Conservation (phyloP, 139 green algal genomes). For the Volvox africanus region DNA sequence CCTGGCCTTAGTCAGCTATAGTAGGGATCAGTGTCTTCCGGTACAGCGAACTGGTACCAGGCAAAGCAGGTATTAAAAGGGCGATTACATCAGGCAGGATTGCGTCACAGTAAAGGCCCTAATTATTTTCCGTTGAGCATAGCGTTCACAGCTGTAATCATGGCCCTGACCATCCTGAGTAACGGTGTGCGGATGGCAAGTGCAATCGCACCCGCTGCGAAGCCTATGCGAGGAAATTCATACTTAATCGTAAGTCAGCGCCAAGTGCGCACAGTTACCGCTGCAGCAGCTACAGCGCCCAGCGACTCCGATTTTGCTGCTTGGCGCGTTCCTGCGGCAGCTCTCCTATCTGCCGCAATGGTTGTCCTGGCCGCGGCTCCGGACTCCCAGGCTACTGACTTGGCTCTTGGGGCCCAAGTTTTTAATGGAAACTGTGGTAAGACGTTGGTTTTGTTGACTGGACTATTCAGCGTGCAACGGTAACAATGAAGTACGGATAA, state of each 20-base stretch:
- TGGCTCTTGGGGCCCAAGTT: conserved; percentile 59
- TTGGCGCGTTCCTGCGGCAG: neutral
- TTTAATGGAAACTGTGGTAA: conserved; percentile 78
- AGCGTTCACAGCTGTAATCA: neutral
- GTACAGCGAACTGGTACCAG: neutral
- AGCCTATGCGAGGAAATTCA: neutral
- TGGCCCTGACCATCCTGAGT: neutral
- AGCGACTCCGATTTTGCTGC: neutral
- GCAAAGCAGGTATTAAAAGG: neutral
- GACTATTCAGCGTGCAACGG: too few species aligned
- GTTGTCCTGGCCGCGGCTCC: neutral
- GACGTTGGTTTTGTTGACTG: neutral
- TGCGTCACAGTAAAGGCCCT: neutral
- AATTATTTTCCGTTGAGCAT: too few species aligned
- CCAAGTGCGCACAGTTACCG: neutral
- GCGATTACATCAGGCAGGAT: neutral
- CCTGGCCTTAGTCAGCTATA: neutral
- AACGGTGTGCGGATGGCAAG: neutral
- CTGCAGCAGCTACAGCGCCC: neutral
- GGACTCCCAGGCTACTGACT: conserved; percentile 12
- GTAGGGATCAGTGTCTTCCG: neutral
- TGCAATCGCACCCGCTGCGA: neutral
- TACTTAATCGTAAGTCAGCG: neutral
- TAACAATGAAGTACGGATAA: too few species aligned
- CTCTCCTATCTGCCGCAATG: neutral